Conservation (phyloP, 306 rosid genomes). For the Datisca glomerata region DNA sequence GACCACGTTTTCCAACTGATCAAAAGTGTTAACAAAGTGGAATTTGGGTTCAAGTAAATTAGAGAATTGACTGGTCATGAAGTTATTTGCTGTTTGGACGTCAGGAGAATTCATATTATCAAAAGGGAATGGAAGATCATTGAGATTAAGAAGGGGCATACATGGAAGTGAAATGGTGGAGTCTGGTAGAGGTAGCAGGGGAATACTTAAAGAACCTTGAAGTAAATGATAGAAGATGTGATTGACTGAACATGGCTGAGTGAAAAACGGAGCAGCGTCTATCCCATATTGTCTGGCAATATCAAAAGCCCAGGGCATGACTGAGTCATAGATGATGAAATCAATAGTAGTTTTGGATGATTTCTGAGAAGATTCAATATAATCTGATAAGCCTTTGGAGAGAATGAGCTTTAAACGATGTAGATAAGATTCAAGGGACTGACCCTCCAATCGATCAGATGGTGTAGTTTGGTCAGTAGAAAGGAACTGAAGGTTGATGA, state of each 20-base stretch:
- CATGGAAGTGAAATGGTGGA: background rate
- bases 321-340: background rate
- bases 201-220: conserved; percentile 1
- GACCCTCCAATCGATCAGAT: background rate
- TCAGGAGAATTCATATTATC: background rate
- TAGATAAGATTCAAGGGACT: background rate
- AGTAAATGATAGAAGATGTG: conserved; percentile 2
- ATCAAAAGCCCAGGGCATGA: conserved; percentile 1
- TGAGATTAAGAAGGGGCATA: conserved; percentile 7
- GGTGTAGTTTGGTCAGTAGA: background rate
- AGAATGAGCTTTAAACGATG: background rate
- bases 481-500: background rate
- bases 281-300: background rate
- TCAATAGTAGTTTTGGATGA: background rate
- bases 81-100: background rate
- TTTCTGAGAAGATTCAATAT: background rate
- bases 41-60: conserved; percentile 10
- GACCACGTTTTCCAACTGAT: conserved; percentile 16
- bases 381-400: background rate
- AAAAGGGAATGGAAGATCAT: conserved; percentile 20
- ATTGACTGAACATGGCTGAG: conserved; percentile 2
- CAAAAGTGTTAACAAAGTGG: conserved; percentile 12
- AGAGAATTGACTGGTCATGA: conserved; percentile 4
- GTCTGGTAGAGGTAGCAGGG: background rate
- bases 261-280: conserved; percentile 8